Evolutionary conservation across 75 land plant genomes (phyloP), one percentile per base, ranked within the genome.

Genomic region (Larix kaempferi): DNA sequence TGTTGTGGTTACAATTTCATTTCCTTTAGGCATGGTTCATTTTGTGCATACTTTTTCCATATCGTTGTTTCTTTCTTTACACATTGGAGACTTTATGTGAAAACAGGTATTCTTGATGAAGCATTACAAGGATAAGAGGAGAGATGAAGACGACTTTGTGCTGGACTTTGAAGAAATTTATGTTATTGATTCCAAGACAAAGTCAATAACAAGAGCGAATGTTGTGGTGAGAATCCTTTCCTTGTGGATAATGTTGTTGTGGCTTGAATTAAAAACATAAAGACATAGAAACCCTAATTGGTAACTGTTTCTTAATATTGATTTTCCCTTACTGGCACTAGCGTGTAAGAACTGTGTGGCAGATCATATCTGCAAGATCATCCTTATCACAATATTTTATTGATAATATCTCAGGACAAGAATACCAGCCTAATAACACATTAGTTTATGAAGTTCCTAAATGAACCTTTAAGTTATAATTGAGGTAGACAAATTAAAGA

Each of bases 131-230:
- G 92, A 97, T 71, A 75, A 90, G 55, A 85, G 95, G 66, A 35
- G 79, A 78, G 83, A 84, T 73, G 93, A 90, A 54, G 79, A 84
- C 22, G 90, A 97, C 6, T 97, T 94, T 84, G 81, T 87, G 52
- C 78, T 97, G n/a, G 96, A 97, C 76, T 97, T 97, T 84, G 99
- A 95, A 81, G 91, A 94, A 77, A 91, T 97, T 33, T 97, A 94
- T 85, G 98, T 94, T 11, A 87, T 97, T 75, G 99, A 97, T 77
- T 90, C 93, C 17, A 86, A 80, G 71, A 79, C 95, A 52, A 94
- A 90, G 74, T 91, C 99, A 41, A 97, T 97, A 41, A 81, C 91
- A 75, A 86, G 93, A 84, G 99, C 98, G 41, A 95, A 86, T 81
- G 95, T 97, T 78, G 56, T 91, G 93, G 99, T 97, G 69, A 78